Conservation (phyloP, 352 stramenopile species). For the Blastocystis sp. region DNA sequence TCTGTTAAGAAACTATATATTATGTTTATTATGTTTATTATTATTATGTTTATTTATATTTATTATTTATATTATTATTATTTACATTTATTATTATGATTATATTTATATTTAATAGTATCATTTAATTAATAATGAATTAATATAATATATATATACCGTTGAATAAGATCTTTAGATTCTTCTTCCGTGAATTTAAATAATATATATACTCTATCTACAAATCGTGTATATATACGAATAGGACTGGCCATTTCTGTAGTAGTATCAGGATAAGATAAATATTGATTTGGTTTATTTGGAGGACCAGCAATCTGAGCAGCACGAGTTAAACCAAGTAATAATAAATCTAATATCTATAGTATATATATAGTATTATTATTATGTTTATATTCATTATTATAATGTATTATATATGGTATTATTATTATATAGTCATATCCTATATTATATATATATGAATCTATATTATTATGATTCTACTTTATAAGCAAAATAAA, state of each 20-base stretch:
- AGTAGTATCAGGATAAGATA: conserved; percentile 86
- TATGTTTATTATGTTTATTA: conserved; percentile 85
- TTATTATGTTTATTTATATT: conserved; percentile 92
- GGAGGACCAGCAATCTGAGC: conserved; percentile 88
- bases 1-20: conserved; percentile 91
- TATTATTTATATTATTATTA: conserved; percentile 97
- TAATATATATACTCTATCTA: conserved; percentile 96
- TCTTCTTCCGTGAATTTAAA: conserved; percentile 94
- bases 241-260: conserved; percentile 93
- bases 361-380: too few species aligned
- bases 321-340: conserved; percentile 83
- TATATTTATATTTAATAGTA: conserved; percentile 77
- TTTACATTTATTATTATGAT: conserved; percentile 97
- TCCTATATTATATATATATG: too few species aligned
- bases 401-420: too few species aligned
- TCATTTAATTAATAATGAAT: too few species aligned
- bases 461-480: too few species aligned
- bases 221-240: conserved; percentile 92
- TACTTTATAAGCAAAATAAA: too few species aligned
- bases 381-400: too few species aligned
- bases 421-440: too few species aligned
- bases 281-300: conserved; percentile 89
- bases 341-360: conserved; percentile 86
- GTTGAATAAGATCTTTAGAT: conserved; percentile 90
- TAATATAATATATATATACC: too few species aligned